Percentiles rank a stretch among this genome's conserved stretches.
These are phyloP conservation scores for Phylloporus sp. DNA, from an alignment of 768 basidiomycete species.

Conservation along the genomic window DNA sequence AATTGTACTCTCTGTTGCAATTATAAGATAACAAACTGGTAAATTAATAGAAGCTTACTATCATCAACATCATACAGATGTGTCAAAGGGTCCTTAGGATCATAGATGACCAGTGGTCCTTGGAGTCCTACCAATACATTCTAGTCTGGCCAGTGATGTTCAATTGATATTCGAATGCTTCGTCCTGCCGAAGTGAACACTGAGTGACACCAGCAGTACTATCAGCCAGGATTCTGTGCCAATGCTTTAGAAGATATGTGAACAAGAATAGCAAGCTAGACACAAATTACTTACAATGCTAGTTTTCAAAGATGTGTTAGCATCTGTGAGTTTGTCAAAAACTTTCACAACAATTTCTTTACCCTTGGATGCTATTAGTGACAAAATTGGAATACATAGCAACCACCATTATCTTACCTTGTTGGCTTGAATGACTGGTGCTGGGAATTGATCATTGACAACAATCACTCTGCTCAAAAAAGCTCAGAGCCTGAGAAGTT, in stretches of 20 bases:
- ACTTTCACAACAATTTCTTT: neutral
- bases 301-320: neutral
- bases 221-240: constrained; percentile 47
- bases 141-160: constrained; percentile 20
- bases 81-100: constrained; percentile 20
- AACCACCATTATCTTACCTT: neutral
- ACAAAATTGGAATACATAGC: too few species aligned
- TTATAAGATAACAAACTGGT: neutral
- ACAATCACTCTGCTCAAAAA: constrained; percentile 1
- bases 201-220: constrained; percentile 41
- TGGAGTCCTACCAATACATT: constrained; percentile 41
- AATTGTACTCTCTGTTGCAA: neutral
- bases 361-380: neutral
- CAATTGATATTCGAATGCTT: constrained; percentile 38
- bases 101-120: constrained; percentile 38
- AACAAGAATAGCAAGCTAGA: neutral
- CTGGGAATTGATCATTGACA: constrained; percentile 2
- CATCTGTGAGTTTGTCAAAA: neutral
- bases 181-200: constrained; percentile 35
- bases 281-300: neutral
- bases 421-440: neutral
- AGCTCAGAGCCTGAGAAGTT: too few species aligned
- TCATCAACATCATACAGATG: constrained; percentile 34
- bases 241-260: constrained; percentile 21
- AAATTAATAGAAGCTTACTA: neutral